These are phyloP conservation scores for Kodamaea restingae DNA, from an alignment of 805 yeast species.

Conservation along the genomic window DNA sequence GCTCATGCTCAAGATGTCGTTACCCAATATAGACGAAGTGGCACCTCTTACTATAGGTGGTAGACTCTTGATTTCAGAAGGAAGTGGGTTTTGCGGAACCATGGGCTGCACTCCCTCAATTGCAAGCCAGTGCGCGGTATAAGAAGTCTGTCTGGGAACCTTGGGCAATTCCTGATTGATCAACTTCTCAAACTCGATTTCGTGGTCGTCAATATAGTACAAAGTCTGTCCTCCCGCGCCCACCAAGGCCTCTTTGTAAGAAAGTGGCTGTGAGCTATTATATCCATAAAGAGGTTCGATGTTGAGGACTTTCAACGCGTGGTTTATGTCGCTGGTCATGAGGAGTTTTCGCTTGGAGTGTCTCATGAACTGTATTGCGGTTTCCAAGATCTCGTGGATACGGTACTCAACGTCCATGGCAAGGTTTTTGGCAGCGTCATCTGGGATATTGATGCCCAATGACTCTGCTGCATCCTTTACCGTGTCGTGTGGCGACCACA, in stretches of 20 bases:
- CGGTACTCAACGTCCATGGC: constrained; percentile 99
- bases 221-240: constrained; percentile 87
- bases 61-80: constrained; percentile 69
- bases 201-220: constrained; percentile 88
- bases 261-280: constrained; percentile 63
- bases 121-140: constrained; percentile 96
- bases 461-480: constrained; percentile 95
- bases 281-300: constrained; percentile 94
- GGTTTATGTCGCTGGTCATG: constrained; percentile 74
- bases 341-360: constrained; percentile 83
- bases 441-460: constrained; percentile 78
- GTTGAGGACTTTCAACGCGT: constrained; percentile 79
- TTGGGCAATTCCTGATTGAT: constrained; percentile 93
- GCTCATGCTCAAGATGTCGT: constrained; percentile 31
- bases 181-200: constrained; percentile 88
- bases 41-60: constrained; percentile 85
- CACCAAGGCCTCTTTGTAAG: constrained; percentile 82
- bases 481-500: constrained; percentile 97
- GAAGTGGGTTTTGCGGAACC: constrained; percentile 91
- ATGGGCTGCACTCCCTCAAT: constrained; percentile 98
- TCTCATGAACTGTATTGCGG: constrained; percentile 93
- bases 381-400: constrained; percentile 90
- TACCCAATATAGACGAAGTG: constrained; percentile 45
- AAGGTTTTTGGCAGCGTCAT: constrained; percentile 87
- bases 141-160: constrained; percentile 88